Base-by-base conservation (phyloP, 1,284 basidiomycete genomes). In the Naganishia sp. region DNA sequence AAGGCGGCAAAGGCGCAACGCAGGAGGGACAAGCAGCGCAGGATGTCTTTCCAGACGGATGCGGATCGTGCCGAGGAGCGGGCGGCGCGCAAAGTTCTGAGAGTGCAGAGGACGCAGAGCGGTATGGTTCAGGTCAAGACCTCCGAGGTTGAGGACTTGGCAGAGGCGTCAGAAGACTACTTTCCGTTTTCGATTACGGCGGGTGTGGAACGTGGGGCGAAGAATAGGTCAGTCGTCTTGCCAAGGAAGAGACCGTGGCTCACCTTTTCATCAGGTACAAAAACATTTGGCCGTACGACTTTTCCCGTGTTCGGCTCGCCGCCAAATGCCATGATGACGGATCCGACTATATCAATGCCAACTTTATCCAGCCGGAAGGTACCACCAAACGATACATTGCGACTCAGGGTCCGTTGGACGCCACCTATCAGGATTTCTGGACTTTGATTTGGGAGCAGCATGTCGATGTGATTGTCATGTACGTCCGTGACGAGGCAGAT, bases 251-350 rank as follows among this genome's bases (percentile, higher is more conserved):
- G 18, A 23, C 23, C 1, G 6, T 15, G 4, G 7, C 49, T 65
- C 43, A 49, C 31, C 5, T 6, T 35, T 41, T 17, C 31, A 10
- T 28, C 43, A 75, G 75, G 49, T 84, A 77, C 77, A 94, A 93
- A 73, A 91, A 97, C 75, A 95, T 97, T 64, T 97, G 94, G 94
- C 94, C 94, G 0, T 97, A 94, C 73, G 94, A 96, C 63, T 79
- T 74, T 57, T 78, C 80, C 17, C 87, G 92, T 28, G 92, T 95
- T 3, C 84, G 87, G 49, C 81, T 96, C 25, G 84, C 84, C 10
- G 79, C 81, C 25, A 75, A 74, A 18, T 67, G 61, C 11, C 69
- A 72, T 1, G 77, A 79, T 17, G 84, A 85, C 61, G 89, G 90
- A 65, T 85, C 85, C 55, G 94, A 96, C 75, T 97, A 97, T 76